Conservation (phyloP, 441 rosid genomes). For the Corymbia calophylla region DNA sequence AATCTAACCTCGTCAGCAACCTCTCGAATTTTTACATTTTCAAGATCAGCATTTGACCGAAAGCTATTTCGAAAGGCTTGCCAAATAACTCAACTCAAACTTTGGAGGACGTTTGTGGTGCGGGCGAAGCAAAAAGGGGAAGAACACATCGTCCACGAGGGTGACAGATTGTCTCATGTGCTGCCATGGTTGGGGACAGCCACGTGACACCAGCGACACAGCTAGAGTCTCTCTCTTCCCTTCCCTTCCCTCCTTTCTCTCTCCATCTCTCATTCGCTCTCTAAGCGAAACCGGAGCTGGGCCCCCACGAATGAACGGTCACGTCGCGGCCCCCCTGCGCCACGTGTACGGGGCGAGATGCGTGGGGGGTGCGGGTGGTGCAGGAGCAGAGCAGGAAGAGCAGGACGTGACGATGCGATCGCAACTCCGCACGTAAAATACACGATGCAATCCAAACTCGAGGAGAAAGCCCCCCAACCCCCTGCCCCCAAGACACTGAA, state of each 20-base stretch:
- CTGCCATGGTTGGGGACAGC: conserved; percentile 15
- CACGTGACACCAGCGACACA: conserved; percentile 17
- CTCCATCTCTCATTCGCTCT: neutral
- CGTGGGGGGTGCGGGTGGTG: too few species aligned
- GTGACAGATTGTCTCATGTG: conserved; percentile 34
- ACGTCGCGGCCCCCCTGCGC: neutral
- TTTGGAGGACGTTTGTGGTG: too few species aligned
- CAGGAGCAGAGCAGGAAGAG: too few species aligned
- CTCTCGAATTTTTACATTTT: too few species aligned
- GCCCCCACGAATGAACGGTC: conserved; percentile 17
- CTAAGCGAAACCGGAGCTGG: neutral
- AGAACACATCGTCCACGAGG: conserved; percentile 4
- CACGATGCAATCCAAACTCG: neutral
- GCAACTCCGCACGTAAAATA: neutral
- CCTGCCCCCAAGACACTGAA: neutral
- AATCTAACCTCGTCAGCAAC: too few species aligned
- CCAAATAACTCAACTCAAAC: rapidly evolving
- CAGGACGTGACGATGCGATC: neutral
- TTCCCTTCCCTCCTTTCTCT: too few species aligned
- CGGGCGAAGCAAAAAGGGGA: neutral
- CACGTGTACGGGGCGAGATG: conserved; percentile 28
- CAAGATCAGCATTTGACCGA: rapidly evolving
- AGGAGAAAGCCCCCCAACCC: neutral
- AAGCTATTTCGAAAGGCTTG: too few species aligned
- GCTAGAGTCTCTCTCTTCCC: neutral